Evolutionary conservation across 23 red algal genomes (phyloP).

Genomic region (Gracilaria domingensis): DNA sequence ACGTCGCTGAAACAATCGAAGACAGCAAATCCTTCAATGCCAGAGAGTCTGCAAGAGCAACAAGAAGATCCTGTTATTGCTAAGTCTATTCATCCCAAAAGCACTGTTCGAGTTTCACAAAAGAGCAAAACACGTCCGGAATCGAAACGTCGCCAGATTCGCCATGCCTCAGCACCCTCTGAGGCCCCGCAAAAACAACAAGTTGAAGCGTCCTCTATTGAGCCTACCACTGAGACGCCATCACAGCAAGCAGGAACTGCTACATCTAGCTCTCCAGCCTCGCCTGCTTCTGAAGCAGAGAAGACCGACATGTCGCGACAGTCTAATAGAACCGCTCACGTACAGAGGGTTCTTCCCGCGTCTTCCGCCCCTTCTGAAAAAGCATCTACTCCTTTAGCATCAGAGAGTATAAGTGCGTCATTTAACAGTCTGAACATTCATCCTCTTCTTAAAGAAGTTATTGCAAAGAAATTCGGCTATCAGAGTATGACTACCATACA

Average conservation of each 20-base stretch:
- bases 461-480: conserved; percentile 73
- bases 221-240: neutral
- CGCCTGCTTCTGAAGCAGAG: neutral
- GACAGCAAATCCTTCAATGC: neutral
- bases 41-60: neutral
- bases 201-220: neutral
- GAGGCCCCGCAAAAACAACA: neutral
- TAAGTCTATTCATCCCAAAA: neutral
- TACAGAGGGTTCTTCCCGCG: neutral
- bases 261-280: neutral
- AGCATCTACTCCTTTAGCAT: conserved; percentile 10
- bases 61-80: neutral
- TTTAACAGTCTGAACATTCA: conserved; percentile 72
- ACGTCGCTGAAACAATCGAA: neutral
- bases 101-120: neutral
- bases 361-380: neutral
- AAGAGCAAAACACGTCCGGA: neutral
- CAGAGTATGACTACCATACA: conserved; percentile 74
- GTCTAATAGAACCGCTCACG: neutral
- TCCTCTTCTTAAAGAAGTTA: conserved; percentile 53
- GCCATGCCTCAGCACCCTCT: neutral
- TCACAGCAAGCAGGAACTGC: neutral
- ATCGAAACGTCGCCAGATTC: neutral
- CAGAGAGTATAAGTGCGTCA: conserved; percentile 8
- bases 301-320: neutral